A percentile compares a stretch with the other conserved stretches of the same genome.
Conservation (phyloP, 371 early-diverging fungal genomes). For the Mucor plumbeus region DNA sequence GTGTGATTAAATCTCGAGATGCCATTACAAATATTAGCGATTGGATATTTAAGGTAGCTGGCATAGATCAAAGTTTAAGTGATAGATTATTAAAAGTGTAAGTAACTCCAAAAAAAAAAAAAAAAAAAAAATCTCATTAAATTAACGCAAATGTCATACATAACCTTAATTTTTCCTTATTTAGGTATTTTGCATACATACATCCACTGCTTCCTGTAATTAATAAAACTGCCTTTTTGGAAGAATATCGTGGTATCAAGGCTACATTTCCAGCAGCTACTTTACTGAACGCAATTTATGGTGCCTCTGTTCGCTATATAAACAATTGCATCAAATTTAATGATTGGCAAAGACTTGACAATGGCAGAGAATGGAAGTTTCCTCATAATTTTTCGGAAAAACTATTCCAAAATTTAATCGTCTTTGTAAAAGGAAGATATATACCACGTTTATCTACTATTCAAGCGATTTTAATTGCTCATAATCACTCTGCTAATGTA, state of each 20-base stretch:
- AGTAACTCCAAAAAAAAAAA: neutral
- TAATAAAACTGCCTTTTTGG: conserved; percentile 29
- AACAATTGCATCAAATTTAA: conserved; percentile 17
- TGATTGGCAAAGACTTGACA: conserved; percentile 9
- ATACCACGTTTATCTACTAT: conserved; percentile 34
- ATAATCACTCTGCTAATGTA: conserved; percentile 38
- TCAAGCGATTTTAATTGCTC: conserved; percentile 40
- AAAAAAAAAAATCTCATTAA: neutral
- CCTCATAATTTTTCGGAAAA: conserved; percentile 9
- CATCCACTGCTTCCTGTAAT: conserved; percentile 29
- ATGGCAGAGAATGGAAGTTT: conserved; percentile 11
- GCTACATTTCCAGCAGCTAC: conserved; percentile 15
- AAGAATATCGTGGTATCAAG: conserved; percentile 30
- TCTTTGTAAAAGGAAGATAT: conserved; percentile 11
- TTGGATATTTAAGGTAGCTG: conserved; percentile 30
- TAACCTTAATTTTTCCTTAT: neutral
- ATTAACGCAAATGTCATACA: neutral
- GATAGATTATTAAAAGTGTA: conserved; percentile 37
- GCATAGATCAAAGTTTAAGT: conserved; percentile 28
- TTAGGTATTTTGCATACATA: conserved; percentile 33
- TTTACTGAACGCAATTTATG: conserved; percentile 28
- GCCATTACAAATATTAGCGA: conserved; percentile 17
- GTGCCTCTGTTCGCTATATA: conserved; percentile 26
- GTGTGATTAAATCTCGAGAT: conserved; percentile 9
- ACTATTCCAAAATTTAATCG: conserved; percentile 11